Evolutionary conservation across 1,139 yeast species (phyloP), one percentile per base, ranked within the genome.

Genomic region (Maudiozyma humilis): DNA sequence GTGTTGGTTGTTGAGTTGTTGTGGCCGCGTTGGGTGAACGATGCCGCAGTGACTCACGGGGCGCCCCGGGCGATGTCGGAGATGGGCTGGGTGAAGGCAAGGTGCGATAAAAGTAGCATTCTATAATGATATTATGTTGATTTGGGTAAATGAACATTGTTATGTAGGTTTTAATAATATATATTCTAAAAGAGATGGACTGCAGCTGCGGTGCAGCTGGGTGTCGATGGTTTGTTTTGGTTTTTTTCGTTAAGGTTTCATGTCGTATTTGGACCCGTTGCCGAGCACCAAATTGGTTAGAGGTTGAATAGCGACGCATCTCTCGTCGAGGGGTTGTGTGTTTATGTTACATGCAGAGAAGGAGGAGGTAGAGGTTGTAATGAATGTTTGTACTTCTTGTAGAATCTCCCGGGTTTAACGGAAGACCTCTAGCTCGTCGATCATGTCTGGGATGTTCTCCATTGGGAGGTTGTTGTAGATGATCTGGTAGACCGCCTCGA

Each of bases 401-500:
- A 6, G 27, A 23, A 6, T 23, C 27, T 10, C 27, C 27, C 27
- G 8, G 27, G 8, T 23, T 31, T 37, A 37, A 37, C 47, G 45
- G 45, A 44, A 48, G 35, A 45, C 45, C 38, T 57, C 62, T 50
- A 61, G 48, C 51, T 65, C 63, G 60, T 79, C 86, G 53, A 81
- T 71, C 64, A 79, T 69, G 46, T 67, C 67, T 36, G 89, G 89
- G 56, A 83, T 70, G 48, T 75, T 72, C 48, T 77, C 76, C 66
- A 80, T 78, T 53, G 76, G 72, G 46, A 79, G 78, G 51, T 75
- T 75, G 56, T 83, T 85, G 68, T 79, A 87, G 47, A 87, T 78
- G 56, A 89, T 84, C 55, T 75, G 77, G 67, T 87, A 86, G 47
- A 93, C 87, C 44, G 93, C 86, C 58, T 78, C 86, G 59, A 89